These are phyloP conservation scores for Schizothecium vesticola DNA, from an alignment of 495 filamentous ascomycete species.

Conservation along the genomic window DNA sequence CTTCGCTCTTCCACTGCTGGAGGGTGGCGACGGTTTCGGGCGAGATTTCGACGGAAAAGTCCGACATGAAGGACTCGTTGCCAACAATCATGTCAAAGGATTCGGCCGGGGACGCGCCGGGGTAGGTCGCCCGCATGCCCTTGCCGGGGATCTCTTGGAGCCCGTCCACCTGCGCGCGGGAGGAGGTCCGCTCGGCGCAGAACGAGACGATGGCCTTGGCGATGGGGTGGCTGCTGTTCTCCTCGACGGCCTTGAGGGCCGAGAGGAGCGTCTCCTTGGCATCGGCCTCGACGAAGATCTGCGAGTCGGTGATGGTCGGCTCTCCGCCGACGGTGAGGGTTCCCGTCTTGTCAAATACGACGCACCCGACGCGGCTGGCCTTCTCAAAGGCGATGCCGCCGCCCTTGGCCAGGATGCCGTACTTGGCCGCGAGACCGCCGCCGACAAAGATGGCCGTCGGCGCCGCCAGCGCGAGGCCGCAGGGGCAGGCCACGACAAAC, in stretches of 20 bases:
- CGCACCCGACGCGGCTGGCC: slow-evolving; percentile 75
- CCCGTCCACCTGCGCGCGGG: slow-evolving; percentile 35
- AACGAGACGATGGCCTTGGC: slow-evolving; percentile 73
- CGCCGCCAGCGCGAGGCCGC: slow-evolving; percentile 85
- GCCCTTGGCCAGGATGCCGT: slow-evolving; percentile 91
- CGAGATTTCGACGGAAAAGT: slow-evolving; percentile 34
- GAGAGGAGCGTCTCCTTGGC: slow-evolving; percentile 29
- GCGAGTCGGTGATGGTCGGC: slow-evolving; percentile 68
- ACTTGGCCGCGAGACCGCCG: slow-evolving; percentile 75
- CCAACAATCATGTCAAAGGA: slow-evolving; percentile 70
- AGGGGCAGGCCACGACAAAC: slow-evolving; percentile 93
- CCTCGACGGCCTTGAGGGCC: slow-evolving; percentile 64
- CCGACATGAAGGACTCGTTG: slow-evolving; percentile 69
- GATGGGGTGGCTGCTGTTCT: slow-evolving; percentile 81
- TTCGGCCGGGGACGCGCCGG: slow-evolving; percentile 26
- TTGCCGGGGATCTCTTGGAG: slow-evolving; percentile 76
- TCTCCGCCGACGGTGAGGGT: slow-evolving; percentile 84
- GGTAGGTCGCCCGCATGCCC: slow-evolving; percentile 69
- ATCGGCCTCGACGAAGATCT: slow-evolving; percentile 34
- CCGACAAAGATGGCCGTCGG: slow-evolving; percentile 93
- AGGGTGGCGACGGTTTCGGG: slow-evolving; percentile 40
- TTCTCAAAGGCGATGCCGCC: slow-evolving; percentile 95
- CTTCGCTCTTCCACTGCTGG: slow-evolving; percentile 61
- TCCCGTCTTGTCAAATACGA: slow-evolving; percentile 96
- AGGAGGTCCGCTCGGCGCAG: slow-evolving; percentile 40